Percentiles rank a stretch among this genome's conserved stretches.
These are phyloP conservation scores for Phlebiopsis flavidoalba DNA, from an alignment of 768 basidiomycete genomes.

Conservation along the genomic window DNA sequence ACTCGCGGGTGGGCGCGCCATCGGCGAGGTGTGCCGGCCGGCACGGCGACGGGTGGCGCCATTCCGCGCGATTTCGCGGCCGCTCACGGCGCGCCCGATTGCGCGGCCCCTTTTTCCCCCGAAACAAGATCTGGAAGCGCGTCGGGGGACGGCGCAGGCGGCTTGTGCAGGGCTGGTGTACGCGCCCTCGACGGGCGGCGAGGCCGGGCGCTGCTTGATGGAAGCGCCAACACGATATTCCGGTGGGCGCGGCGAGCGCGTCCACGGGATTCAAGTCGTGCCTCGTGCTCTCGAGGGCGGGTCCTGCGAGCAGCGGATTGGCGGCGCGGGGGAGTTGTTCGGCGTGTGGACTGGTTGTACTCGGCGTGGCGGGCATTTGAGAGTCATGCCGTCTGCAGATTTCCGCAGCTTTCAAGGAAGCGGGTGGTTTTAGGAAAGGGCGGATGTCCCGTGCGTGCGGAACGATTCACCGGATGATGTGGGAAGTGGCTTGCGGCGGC, in stretches of 20 bases:
- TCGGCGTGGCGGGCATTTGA: constrained; percentile 47
- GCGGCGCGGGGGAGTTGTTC: constrained; percentile 40
- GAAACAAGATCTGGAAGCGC: constrained; percentile 78
- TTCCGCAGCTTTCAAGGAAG: no score
- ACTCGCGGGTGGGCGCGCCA: constrained; percentile 64
- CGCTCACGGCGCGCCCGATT: constrained; percentile 67
- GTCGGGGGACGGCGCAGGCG: constrained; percentile 57
- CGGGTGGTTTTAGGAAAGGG: constrained; percentile 38
- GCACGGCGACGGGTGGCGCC: constrained; percentile 77
- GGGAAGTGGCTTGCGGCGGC: constrained; percentile 42
- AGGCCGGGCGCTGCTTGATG: constrained; percentile 29
- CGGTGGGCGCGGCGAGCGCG: constrained; percentile 57
- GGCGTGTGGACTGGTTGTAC: constrained; percentile 36
- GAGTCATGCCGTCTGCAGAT: no score
- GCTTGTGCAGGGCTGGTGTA: constrained; percentile 63
- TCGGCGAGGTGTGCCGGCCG: constrained; percentile 69
- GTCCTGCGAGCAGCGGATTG: constrained; percentile 34
- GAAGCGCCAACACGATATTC: no score
- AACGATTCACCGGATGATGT: constrained; percentile 32
- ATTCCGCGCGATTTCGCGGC: constrained; percentile 70
- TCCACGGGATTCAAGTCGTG: constrained; percentile 37
- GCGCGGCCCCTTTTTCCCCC: no score
- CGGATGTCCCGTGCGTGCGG: constrained; percentile 22
- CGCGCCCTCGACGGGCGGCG: constrained; percentile 26
- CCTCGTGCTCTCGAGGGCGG: constrained; percentile 44